Base-by-base conservation (phyloP, 2,329 filamentous ascomycete genomes). In the Gnomoniopsis sp. region DNA sequence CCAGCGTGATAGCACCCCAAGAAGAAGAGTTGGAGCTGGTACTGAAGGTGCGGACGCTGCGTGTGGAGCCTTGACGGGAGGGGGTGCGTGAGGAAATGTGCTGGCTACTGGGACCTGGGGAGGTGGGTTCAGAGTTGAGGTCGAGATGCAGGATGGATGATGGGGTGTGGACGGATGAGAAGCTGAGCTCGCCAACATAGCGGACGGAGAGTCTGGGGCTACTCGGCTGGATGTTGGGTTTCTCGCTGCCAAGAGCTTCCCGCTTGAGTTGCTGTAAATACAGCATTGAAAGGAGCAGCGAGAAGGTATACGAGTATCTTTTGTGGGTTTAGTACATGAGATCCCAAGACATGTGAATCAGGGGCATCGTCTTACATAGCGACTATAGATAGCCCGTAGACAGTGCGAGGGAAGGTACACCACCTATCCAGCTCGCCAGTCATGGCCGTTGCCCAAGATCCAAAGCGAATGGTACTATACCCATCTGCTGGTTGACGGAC, bases 221-320 rank as follows among this genome's bases (percentile, higher is more conserved):
- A 38, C 12, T 46, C 38, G 51, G 51, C 3, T 53, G n/a, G 14
- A 47, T 38, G 17, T 15, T 21, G 1, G 38, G 19, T 50, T 62
- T 60, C 22, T 62, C 52, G 7, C 22, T 44, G 33, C 60, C 53
- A 7, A 52, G 10, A 2, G 19, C 2, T 41, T 47, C 30, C 22
- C 43, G 8, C 17, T 33, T 44, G 14, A 57, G 36, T 6, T 55
- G 54, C 41, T 60, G 60, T 15, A 62, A 43, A 21, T 58, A 58
- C n/a, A 62, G 22, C 1, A 61, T 58, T 15, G 61, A 57, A 8
- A 61, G 34, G 7, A 63, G 53, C 33, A 63, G 55, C 2, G 64
- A 56, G 43, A 65, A 54, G 23, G 59, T 60, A 21, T 64, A 65
- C 4, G 62, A 65, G 30, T 62, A 60, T 15, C 64, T 65, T 30